Base-by-base conservation (phyloP, 1,284 basidiomycete species). In the Naganishia liquefaciens region DNA sequence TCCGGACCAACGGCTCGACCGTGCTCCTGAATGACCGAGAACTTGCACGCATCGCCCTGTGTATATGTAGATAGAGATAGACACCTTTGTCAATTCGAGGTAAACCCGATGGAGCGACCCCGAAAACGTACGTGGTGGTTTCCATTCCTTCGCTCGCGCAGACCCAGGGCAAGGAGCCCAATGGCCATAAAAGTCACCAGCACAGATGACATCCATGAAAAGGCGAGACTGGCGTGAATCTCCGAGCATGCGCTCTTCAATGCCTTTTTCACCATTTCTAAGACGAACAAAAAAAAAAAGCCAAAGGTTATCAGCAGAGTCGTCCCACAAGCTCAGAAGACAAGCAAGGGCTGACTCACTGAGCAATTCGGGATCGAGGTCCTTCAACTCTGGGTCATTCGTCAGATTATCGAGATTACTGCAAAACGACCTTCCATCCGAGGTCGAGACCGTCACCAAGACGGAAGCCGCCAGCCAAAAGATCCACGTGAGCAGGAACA, bases 121-220 rank as follows among this genome's bases (percentile, higher is more conserved):
- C 25, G 27, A 2, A 1, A 23, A 7, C 28, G 21, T 27, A 50
- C 57, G 13, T 37, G 33, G 39, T 49, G 57, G 17, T 60, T 60
- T 2, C 57, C 57, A 25, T 60, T 60, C 37, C 37, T 40, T 37
- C 57, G 37, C 39, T 60, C 57, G n/a, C 54, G 53, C 5, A 60
- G 43, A 10, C 63, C 67, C 17, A 73, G 50, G n/a, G 58, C 58
- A 27, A 68, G 27, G 21, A 69, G 33, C 50, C 68, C 70, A 1
- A 54, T 68, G 17, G 68, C 28, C 21, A 67, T 55, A 15, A 69
- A 25, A 21, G 71, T 72, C 6, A 62, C 30, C 39, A 68, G 28
- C 30, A 72, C 58, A 52, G 70, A 71, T 2, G 64, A 69, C 62
- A 74, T 72, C 71, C 71, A 72, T 43, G 70, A 52, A 63, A 74